A percentile compares a stretch with the other conserved stretches of the same genome.
These are phyloP conservation scores for Lanmaoa rubissima DNA, from an alignment of 768 basidiomycete species.

Conservation along the genomic window DNA sequence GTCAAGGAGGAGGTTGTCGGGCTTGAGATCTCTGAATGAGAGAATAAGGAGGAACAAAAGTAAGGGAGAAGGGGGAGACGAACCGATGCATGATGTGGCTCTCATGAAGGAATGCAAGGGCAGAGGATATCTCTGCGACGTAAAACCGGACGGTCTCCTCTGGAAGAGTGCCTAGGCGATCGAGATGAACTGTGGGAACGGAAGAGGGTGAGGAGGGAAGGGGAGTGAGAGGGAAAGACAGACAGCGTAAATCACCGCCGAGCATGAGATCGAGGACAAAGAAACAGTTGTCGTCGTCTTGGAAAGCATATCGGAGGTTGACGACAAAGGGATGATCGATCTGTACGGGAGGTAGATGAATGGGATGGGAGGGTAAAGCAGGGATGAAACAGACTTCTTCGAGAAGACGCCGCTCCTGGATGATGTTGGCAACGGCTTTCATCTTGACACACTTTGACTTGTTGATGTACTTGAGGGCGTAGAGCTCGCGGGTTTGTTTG, in stretches of 20 bases:
- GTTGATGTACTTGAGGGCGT: conserved; percentile 99
- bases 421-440: conserved; percentile 96
- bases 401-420: conserved; percentile 90
- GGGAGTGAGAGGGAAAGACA: conserved; percentile 24
- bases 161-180: conserved; percentile 68
- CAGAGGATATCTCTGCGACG: conserved; percentile 86
- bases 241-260: conserved; percentile 91
- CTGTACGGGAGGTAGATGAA: conserved; percentile 37
- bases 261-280: conserved; percentile 98
- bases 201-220: not conserved
- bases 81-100: conserved; percentile 96
- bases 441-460: conserved; percentile 97
- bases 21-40: conserved; percentile 80
- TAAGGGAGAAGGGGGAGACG: conserved; percentile 21
- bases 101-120: conserved; percentile 86
- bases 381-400: conserved; percentile 70
- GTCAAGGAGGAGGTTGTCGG: conserved; percentile 96
- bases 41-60: not conserved
- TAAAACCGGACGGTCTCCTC: conserved; percentile 87
- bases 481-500: conserved; percentile 95
- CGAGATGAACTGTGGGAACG: conserved; percentile 70
- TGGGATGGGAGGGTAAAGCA: not conserved
- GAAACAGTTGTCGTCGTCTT: conserved; percentile 98
- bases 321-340: conserved; percentile 95
- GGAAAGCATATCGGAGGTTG: conserved; percentile 94